Conservation (phyloP, 306 rosid species). For the Datisca glomerata region DNA sequence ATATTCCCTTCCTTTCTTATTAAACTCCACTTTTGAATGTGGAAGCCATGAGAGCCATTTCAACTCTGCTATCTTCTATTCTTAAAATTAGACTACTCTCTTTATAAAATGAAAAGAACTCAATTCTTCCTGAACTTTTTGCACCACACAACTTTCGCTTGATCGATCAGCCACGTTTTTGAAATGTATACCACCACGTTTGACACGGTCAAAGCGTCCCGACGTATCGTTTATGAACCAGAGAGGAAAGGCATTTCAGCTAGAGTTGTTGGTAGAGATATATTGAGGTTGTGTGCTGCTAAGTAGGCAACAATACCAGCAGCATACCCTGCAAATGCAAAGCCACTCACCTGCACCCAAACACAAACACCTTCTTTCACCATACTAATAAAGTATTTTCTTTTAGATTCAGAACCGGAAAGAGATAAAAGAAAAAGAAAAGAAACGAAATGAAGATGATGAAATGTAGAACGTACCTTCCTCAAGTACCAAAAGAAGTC, state of each 20-base stretch:
- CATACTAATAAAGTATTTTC: not conserved
- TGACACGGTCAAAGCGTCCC: not conserved
- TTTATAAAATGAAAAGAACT: no score
- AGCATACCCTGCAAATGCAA: constrained; percentile 89
- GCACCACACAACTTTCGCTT: no score
- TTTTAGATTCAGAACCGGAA: not conserved
- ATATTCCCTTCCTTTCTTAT: no score
- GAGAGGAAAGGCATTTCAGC: constrained; percentile 61
- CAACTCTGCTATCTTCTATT: no score
- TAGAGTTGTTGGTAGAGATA: constrained; percentile 55
- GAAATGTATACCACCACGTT: no score
- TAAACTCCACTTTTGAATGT: no score
- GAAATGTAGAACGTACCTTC: constrained; percentile 38
- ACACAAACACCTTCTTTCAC: not conserved
- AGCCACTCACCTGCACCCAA: constrained; percentile 81
- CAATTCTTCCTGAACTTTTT: no score
- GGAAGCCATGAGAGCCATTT: no score
- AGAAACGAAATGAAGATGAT: not conserved
- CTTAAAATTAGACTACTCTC: no score
- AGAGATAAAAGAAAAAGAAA: not conserved
- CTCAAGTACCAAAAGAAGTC: constrained; percentile 89
- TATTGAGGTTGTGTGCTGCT: constrained; percentile 47
- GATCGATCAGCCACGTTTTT: no score
- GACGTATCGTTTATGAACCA: constrained; percentile 27
- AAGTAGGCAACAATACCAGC: constrained; percentile 77